phyloP scores from a whole-genome alignment of 345 rosid genomes.

The Aegle marmelos region DNA sequence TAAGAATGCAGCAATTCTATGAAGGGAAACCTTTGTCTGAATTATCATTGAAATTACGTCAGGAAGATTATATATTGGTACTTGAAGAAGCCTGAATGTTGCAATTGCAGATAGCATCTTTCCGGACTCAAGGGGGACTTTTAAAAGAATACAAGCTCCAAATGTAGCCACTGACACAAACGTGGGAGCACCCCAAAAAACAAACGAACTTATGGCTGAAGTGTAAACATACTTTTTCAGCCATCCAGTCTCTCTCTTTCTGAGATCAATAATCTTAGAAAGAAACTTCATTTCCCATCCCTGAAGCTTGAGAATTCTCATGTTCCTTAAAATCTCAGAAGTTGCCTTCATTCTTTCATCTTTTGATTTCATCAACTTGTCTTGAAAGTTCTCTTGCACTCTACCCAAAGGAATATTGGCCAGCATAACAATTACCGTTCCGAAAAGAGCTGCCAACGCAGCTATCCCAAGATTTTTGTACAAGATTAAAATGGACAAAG shows the following conservation, averaged over 20 bases:
- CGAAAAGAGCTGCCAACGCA: slow-evolving; percentile 45
- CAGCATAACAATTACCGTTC: slow-evolving; percentile 56
- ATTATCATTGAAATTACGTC: slow-evolving; percentile 58
- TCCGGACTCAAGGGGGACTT: slow-evolving; percentile 61
- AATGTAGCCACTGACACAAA: slow-evolving; percentile 59
- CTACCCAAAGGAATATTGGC: slow-evolving; percentile 54
- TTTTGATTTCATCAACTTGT: slow-evolving; percentile 66
- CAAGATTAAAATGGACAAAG: slow-evolving; percentile 51
- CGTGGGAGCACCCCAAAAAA: slow-evolving; percentile 71
- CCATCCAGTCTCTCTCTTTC: slow-evolving; percentile 57
- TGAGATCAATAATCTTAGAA: slow-evolving; percentile 49
- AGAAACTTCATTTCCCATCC: slow-evolving; percentile 81
- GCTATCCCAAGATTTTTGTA: slow-evolving; percentile 61
- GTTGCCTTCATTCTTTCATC: slow-evolving; percentile 66
- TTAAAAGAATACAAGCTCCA: slow-evolving; percentile 54
- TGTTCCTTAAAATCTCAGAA: slow-evolving; percentile 62
- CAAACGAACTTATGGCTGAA: slow-evolving; percentile 43
- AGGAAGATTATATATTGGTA: slow-evolving; percentile 57
- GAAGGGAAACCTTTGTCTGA: slow-evolving; percentile 70
- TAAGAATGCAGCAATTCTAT: slow-evolving; percentile 61
- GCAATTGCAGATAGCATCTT: slow-evolving; percentile 78
- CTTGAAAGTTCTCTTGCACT: slow-evolving; percentile 60
- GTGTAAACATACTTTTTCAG: slow-evolving; percentile 52
- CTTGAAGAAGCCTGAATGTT: slow-evolving; percentile 64
- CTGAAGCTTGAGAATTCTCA: slow-evolving; percentile 78